Conservation (phyloP, 805 yeast species). For the Yarrowia bubula region DNA sequence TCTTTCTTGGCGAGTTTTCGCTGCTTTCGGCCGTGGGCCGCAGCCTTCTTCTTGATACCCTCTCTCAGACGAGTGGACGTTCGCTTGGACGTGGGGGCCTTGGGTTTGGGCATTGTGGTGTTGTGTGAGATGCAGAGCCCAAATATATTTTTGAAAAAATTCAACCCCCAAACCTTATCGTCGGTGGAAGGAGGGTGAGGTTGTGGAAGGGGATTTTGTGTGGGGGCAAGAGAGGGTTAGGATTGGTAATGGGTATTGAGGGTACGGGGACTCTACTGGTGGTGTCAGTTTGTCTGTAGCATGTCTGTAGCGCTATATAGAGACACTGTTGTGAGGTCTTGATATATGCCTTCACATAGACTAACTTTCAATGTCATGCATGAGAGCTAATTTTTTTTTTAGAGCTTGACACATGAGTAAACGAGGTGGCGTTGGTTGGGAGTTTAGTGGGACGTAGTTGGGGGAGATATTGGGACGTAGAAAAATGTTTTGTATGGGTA, state of each 20-base stretch:
- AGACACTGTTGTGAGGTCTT: too few species aligned
- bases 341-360: too few species aligned
- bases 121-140: neutral
- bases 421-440: too few species aligned
- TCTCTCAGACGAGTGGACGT: conserved; percentile 89
- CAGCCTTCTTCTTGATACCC: conserved; percentile 93
- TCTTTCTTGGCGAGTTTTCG: conserved; percentile 81
- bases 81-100: conserved; percentile 61
- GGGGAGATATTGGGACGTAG: too few species aligned
- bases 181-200: neutral
- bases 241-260: neutral
- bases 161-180: conserved; percentile 16
- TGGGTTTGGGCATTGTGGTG: conserved; percentile 21
- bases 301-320: too few species aligned
- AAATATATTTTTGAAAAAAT: conserved; percentile 13
- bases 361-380: too few species aligned
- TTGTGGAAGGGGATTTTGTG: neutral
- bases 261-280: too few species aligned
- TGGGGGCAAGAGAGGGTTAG: neutral
- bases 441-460: too few species aligned
- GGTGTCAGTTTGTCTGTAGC: too few species aligned
- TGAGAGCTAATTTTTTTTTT: too few species aligned
- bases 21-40: conserved; percentile 86
- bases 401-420: too few species aligned
- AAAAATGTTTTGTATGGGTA: too few species aligned